Evolutionary conservation across 2,329 filamentous ascomycete species (phyloP).

Genomic region (Neonectria punicea): DNA sequence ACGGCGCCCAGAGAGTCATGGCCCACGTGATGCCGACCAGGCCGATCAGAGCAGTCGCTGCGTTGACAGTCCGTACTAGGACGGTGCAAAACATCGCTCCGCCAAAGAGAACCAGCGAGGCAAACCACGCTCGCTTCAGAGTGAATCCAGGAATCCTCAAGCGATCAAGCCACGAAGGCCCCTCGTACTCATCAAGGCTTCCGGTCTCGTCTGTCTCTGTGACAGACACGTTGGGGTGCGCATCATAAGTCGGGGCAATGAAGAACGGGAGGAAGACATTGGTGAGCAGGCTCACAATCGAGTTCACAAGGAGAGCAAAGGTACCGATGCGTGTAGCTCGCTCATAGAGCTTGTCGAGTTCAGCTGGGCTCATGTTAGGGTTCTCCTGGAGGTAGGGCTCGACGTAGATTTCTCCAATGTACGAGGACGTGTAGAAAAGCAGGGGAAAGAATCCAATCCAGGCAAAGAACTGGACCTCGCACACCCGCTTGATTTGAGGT

Average conservation of each 20-base stretch:
- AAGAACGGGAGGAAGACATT: slow-evolving; percentile 89
- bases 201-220: slow-evolving; percentile 45
- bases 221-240: slow-evolving; percentile 46
- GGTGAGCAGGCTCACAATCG: slow-evolving; percentile 82
- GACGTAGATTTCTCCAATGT: slow-evolving; percentile 91
- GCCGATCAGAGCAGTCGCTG: slow-evolving; percentile 81
- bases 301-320: slow-evolving; percentile 88
- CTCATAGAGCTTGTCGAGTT: slow-evolving; percentile 85
- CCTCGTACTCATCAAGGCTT: slow-evolving; percentile 47
- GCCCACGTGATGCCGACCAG: slow-evolving; percentile 93
- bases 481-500: slow-evolving; percentile 84
- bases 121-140: slow-evolving; percentile 86
- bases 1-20: slow-evolving; percentile 92
- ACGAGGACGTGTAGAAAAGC: slow-evolving; percentile 94
- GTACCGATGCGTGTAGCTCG: slow-evolving; percentile 87
- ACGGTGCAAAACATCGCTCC: slow-evolving; percentile 85
- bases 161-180: slow-evolving; percentile 62
- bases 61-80: slow-evolving; percentile 75
- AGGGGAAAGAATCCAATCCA: slow-evolving; percentile 98
- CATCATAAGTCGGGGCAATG: slow-evolving; percentile 82
- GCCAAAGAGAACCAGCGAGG: slow-evolving; percentile 86
- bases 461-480: slow-evolving; percentile 83
- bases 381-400: slow-evolving; percentile 82
- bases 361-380: slow-evolving; percentile 78
- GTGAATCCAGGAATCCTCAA: slow-evolving; percentile 86